Percentiles rank a stretch among this genome's conserved stretches.
Conservation (phyloP, 2,329 filamentous ascomycete genomes). For the Fusarium duplospermum region DNA sequence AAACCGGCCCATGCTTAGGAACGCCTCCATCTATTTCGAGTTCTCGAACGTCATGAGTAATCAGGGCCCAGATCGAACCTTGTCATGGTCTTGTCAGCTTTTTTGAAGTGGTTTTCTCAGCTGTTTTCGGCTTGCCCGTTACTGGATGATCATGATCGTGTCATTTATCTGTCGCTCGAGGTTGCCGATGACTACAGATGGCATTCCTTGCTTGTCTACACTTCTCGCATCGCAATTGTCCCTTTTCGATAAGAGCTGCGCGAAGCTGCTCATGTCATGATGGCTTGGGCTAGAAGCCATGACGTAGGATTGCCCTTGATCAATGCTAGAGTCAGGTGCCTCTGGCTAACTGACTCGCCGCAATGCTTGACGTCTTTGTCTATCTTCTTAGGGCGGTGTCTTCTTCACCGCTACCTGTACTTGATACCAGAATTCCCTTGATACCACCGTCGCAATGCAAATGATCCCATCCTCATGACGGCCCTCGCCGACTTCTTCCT, state of each 20-base stretch:
- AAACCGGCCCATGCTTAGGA: conserved; percentile 23
- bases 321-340: not conserved
- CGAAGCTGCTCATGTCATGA: not conserved
- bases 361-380: not conserved
- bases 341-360: not conserved
- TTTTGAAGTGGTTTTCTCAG: not conserved
- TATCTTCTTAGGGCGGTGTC: not conserved
- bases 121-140: not conserved
- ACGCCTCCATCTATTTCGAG: not conserved
- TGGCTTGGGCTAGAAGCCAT: not conserved
- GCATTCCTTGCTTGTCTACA: not conserved
- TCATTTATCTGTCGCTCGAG: too few species aligned
- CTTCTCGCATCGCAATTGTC: not conserved
- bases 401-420: not conserved
- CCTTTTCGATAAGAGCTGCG: not conserved
- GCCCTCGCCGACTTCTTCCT: not conserved
- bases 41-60: conserved; percentile 7
- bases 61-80: not conserved
- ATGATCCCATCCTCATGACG: not conserved
- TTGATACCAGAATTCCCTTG: not conserved
- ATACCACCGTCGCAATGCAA: not conserved
- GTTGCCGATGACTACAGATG: not conserved
- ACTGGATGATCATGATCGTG: conserved; percentile 4
- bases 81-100: conserved; percentile 8
- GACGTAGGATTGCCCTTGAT: not conserved